Conservation (phyloP, 2,329 filamentous ascomycete species). For the Helotiales sp. region DNA sequence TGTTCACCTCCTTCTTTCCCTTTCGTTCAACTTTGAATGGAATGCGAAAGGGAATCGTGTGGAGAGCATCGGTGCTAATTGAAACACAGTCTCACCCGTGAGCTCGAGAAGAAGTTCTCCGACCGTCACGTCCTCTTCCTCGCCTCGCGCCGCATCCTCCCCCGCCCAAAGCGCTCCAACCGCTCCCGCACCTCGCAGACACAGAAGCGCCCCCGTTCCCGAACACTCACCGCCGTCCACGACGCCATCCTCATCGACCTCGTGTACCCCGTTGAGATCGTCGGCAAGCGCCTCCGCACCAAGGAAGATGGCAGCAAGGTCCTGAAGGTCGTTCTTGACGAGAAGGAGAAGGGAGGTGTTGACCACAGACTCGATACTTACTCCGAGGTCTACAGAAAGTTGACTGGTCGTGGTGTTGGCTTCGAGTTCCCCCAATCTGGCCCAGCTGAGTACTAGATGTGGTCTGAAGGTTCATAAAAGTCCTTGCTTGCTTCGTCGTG, state of each 20-base stretch:
- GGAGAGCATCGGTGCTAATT: not conserved
- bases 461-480: slow-evolving; percentile 22
- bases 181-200: slow-evolving; percentile 95
- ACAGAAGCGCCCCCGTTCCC: slow-evolving; percentile 98
- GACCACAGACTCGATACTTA: slow-evolving; percentile 99
- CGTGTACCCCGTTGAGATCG: slow-evolving; percentile 99
- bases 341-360: slow-evolving; percentile 99
- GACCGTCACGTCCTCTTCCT: slow-evolving; percentile 99
- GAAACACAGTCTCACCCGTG: slow-evolving; percentile 83
- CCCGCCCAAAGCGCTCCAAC: slow-evolving; percentile 97
- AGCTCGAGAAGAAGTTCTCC: slow-evolving; percentile 99
- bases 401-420: slow-evolving; percentile 94
- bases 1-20: slow-evolving; percentile 46
- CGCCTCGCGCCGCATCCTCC: slow-evolving; percentile 97
- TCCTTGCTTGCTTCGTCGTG: slow-evolving; percentile 32
- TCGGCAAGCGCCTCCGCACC: slow-evolving; percentile 98
- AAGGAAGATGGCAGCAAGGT: slow-evolving; percentile 99
- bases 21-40: not conserved
- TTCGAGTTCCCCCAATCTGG: slow-evolving; percentile 97
- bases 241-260: slow-evolving; percentile 97
- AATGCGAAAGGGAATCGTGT: too few species aligned
- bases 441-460: slow-evolving; percentile 77
- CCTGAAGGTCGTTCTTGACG: slow-evolving; percentile 98
- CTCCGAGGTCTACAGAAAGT: slow-evolving; percentile 97
- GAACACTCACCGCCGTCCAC: slow-evolving; percentile 98